phyloP scores from a whole-genome alignment of 148 eudicot genomes.

The Amaranthus cruentus region DNA sequence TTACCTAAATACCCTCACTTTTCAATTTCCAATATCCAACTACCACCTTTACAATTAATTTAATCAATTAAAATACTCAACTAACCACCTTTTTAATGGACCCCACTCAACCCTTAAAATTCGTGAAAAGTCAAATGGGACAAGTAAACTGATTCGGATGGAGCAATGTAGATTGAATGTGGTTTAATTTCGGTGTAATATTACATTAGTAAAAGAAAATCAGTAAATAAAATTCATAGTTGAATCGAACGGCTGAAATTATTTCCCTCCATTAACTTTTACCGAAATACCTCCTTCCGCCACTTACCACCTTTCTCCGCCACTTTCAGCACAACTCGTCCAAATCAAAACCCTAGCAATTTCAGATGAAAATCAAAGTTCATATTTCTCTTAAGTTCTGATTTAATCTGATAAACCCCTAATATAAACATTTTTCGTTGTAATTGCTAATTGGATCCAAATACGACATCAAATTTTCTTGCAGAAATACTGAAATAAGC shows the following conservation, averaged over 20 bases:
- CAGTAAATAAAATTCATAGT: not conserved
- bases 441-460: not conserved
- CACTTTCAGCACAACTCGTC: not conserved
- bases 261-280: constrained; percentile 18
- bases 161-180: not conserved
- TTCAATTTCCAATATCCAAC: too few species aligned
- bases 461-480: not conserved
- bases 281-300: not conserved
- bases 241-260: not conserved
- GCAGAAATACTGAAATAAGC: not conserved
- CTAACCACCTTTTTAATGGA: too few species aligned
- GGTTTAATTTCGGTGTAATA: not conserved
- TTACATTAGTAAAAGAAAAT: not conserved
- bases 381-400: not conserved
- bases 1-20: too few species aligned
- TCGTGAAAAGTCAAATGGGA: too few species aligned
- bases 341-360: not conserved
- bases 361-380: not conserved
- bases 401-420: not conserved
- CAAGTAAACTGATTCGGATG: too few species aligned
- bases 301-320: constrained; percentile 17
- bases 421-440: not conserved
- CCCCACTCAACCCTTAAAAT: too few species aligned
- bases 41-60: too few species aligned
- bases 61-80: too few species aligned